Percentiles rank a stretch among this genome's conserved stretches.
Conservation (phyloP, 148 eudicot species). For the Vaccinium vitisidaea region DNA sequence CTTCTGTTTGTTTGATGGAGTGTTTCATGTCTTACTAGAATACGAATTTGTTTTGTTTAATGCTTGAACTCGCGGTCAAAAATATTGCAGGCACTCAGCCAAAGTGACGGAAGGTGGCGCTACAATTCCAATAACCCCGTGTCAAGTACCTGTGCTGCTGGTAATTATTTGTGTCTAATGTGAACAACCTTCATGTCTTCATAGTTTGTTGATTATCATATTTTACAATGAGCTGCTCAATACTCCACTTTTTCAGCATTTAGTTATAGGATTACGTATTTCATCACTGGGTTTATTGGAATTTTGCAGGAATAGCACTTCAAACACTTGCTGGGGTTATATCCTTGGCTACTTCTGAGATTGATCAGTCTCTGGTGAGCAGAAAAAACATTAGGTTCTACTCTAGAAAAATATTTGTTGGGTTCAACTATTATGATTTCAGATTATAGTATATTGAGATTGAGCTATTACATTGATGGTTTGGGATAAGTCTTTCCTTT, state of each 20-base stretch:
- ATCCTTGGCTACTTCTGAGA: constrained; percentile 65
- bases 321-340: constrained; percentile 84
- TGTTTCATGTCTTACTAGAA: background rate
- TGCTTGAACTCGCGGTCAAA: constrained; percentile 20
- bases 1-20: background rate
- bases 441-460: background rate
- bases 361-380: constrained; percentile 75
- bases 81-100: constrained; percentile 71
- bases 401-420: background rate
- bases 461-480: background rate
- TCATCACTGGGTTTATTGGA: constrained; percentile 2
- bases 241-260: background rate
- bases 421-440: background rate
- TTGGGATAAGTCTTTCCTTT: background rate
- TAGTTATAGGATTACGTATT: background rate
- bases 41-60: constrained; percentile 14
- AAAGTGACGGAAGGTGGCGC: constrained; percentile 99
- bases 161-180: constrained; percentile 29
- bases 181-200: background rate
- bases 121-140: constrained; percentile 74
- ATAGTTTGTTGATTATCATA: background rate
- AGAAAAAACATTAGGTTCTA: constrained; percentile 10
- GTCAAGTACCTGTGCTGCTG: constrained; percentile 93
- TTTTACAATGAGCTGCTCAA: background rate
- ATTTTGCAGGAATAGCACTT: constrained; percentile 73